phyloP scores from a whole-genome alignment of 495 filamentous ascomycete species.

The Aspergillus cristatus region DNA sequence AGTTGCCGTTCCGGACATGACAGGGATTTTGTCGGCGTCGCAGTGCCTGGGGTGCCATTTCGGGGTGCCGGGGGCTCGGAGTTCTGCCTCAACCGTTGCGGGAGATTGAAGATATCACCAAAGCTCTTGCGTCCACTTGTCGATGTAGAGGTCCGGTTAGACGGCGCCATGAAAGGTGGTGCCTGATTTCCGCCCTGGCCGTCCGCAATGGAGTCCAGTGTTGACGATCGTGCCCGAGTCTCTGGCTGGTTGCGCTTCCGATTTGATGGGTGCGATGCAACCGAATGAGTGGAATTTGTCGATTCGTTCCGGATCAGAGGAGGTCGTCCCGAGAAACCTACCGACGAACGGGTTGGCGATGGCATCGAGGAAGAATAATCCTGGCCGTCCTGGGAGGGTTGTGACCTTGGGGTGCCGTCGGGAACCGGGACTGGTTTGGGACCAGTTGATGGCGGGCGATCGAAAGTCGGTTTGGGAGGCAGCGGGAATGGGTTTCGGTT shows the following conservation, averaged over 20 bases:
- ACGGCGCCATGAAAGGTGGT: slow-evolving; percentile 50
- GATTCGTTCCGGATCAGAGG: slow-evolving; percentile 52
- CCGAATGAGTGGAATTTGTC: slow-evolving; percentile 57
- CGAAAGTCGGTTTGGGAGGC: slow-evolving; percentile 49
- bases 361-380: slow-evolving; percentile 41
- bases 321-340: slow-evolving; percentile 29
- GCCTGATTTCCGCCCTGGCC: slow-evolving; percentile 47
- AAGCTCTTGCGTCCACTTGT: slow-evolving; percentile 82
- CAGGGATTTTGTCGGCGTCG: slow-evolving; percentile 53
- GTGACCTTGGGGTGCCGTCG: slow-evolving; percentile 15
- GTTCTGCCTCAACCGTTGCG: slow-evolving; percentile 64
- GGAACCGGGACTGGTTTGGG: slow-evolving; percentile 13
- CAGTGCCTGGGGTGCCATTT: slow-evolving; percentile 42
- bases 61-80: slow-evolving; percentile 57
- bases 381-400: slow-evolving; percentile 24
- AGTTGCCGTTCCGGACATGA: slow-evolving; percentile 73
- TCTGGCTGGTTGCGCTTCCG: slow-evolving; percentile 24
- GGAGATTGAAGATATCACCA: slow-evolving; percentile 72
- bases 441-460: slow-evolving; percentile 19
- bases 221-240: slow-evolving; percentile 70
- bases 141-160: slow-evolving; percentile 67
- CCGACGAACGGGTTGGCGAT: slow-evolving; percentile 46
- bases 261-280: slow-evolving; percentile 59
- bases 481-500: slow-evolving; percentile 83
- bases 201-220: slow-evolving; percentile 64